These are phyloP conservation scores for Botrytis porri DNA, from an alignment of 2,329 filamentous ascomycete species.

Conservation along the genomic window DNA sequence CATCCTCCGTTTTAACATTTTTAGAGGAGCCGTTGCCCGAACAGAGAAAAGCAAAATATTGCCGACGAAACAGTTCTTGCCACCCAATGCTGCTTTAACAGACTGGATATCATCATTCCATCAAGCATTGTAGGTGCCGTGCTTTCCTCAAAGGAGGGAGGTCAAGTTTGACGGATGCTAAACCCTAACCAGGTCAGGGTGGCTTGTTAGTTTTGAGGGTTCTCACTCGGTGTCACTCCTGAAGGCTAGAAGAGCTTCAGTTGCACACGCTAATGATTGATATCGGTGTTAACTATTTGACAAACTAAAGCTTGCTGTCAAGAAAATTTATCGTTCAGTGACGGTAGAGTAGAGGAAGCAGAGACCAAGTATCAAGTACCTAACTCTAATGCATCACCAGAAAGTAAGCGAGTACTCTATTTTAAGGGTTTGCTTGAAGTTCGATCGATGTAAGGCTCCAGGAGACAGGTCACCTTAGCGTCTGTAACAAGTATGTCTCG, in stretches of 20 bases:
- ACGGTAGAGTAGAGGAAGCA: not conserved
- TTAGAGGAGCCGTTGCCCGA: conserved; percentile 2
- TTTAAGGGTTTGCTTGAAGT: not conserved
- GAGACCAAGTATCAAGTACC: not conserved
- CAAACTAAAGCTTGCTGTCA: not conserved
- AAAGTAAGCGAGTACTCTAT: not conserved
- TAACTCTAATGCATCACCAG: not conserved
- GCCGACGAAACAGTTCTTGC: conserved; percentile 2
- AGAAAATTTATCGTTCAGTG: conserved; percentile 4
- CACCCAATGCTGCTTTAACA: conserved; percentile 18
- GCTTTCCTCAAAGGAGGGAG: not conserved
- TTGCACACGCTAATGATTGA: not conserved
- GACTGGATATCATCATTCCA: not conserved
- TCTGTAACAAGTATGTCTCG: not conserved
- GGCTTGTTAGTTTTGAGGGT: not conserved
- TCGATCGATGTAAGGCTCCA: not conserved
- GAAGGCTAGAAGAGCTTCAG: not conserved
- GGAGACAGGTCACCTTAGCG: not conserved
- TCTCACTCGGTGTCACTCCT: not conserved
- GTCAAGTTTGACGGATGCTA: not conserved
- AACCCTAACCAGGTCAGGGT: not conserved
- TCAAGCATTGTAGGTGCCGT: not conserved
- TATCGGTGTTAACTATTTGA: not conserved
- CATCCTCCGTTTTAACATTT: not conserved
- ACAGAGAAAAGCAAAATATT: conserved; percentile 1